Evolutionary conservation across 1,284 basidiomycete species (phyloP).

Genomic region (Sporisorium exsertum): DNA sequence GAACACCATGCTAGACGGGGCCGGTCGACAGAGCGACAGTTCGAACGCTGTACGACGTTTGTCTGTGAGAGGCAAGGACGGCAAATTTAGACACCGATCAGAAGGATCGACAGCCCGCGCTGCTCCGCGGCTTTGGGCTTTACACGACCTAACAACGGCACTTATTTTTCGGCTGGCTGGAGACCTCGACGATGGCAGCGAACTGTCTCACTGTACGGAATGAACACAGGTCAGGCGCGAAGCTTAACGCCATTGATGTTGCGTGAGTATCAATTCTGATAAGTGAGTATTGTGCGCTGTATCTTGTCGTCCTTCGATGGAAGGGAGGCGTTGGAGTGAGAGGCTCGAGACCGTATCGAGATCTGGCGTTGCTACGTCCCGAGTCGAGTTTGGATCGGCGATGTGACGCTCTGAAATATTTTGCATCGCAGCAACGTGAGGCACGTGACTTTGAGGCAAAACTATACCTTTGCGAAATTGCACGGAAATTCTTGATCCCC

Average conservation of each 20-base stretch:
- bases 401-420: not conserved
- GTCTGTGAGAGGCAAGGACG: not conserved
- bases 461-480: conserved; percentile 3
- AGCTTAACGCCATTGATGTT: too few species aligned
- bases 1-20: not conserved
- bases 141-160: not conserved
- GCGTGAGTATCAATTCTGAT: too few species aligned
- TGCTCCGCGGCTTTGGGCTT: not conserved
- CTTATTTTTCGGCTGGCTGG: too few species aligned
- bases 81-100: conserved; percentile 25
- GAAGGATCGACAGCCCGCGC: not conserved
- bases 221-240: too few species aligned
- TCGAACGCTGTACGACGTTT: not conserved
- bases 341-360: not conserved
- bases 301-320: too few species aligned
- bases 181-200: too few species aligned
- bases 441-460: conserved; percentile 3
- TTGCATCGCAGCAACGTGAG: not conserved
- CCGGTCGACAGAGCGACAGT: not conserved
- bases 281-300: too few species aligned
- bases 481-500: too few species aligned
- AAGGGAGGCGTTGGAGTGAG: too few species aligned
- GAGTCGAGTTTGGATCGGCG: not conserved
- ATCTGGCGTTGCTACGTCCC: not conserved
- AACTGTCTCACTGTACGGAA: too few species aligned